phyloP scores from a whole-genome alignment of 768 basidiomycete species.

The Pleurotus pulmonarius region DNA sequence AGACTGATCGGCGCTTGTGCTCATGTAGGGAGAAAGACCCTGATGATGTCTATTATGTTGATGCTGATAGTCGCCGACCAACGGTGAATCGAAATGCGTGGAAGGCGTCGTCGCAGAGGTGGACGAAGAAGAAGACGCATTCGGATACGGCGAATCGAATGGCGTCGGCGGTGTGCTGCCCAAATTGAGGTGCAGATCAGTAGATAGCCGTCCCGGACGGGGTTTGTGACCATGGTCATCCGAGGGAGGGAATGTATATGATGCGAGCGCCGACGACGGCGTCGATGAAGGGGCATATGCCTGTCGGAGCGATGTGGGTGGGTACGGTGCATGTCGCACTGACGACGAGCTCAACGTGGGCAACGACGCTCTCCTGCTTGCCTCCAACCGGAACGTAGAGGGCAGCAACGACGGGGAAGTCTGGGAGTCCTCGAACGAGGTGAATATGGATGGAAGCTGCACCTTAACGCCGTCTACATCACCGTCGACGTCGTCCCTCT shows the following conservation, averaged over 20 bases:
- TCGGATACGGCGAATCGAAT: slow-evolving; percentile 48
- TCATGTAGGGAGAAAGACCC: slow-evolving; percentile 35
- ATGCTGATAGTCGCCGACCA: slow-evolving; percentile 44
- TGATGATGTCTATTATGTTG: slow-evolving; percentile 37
- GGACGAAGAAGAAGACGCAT: slow-evolving; percentile 50
- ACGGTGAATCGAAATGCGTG: slow-evolving; percentile 41
- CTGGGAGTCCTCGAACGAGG: slow-evolving; percentile 53
- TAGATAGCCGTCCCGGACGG: slow-evolving; percentile 45
- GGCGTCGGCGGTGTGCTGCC: slow-evolving; percentile 40
- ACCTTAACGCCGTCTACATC: slow-evolving; percentile 51
- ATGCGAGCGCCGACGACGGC: slow-evolving; percentile 36
- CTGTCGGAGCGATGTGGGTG: slow-evolving; percentile 43
- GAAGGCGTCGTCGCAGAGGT: slow-evolving; percentile 42
- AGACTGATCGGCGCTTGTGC: slow-evolving; percentile 28
- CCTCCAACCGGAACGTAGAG: slow-evolving; percentile 43
- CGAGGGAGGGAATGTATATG: slow-evolving; percentile 56
- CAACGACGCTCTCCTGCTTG: slow-evolving; percentile 55
- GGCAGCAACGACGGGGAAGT: too few species aligned
- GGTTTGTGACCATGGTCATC: slow-evolving; percentile 37
- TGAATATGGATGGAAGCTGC: slow-evolving; percentile 72
- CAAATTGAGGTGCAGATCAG: slow-evolving; percentile 38
- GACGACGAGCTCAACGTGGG: slow-evolving; percentile 55
- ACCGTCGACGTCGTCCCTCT: slow-evolving; percentile 32
- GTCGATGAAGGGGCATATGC: slow-evolving; percentile 33
- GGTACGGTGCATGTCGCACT: slow-evolving; percentile 55